Conservation (phyloP, 148 eudicot species). For the Mesembryanthemum crystallinum region DNA sequence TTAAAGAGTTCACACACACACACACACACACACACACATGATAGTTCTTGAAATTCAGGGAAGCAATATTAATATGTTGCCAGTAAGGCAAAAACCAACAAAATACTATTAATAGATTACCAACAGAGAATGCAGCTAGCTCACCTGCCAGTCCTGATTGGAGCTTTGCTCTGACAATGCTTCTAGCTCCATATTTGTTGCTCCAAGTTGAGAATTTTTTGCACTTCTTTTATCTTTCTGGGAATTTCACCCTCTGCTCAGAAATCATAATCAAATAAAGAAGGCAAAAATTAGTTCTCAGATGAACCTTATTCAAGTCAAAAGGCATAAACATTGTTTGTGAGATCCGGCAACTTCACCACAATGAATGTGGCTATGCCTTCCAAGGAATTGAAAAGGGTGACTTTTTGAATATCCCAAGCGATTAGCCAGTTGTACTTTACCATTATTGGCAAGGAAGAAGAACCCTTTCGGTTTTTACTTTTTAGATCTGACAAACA, state of each 20-base stretch:
- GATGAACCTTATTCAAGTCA: background rate
- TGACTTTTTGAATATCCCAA: too few relatives aligned
- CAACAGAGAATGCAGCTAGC: conserved; percentile 21
- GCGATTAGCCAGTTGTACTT: too few relatives aligned
- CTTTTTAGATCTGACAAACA: too few relatives aligned
- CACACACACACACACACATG: conserved; percentile 14
- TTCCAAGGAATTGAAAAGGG: too few relatives aligned
- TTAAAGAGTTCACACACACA: conserved; percentile 19
- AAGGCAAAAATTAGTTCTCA: background rate
- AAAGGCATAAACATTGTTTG: background rate
- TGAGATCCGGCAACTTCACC: background rate
- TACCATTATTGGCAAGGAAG: too few relatives aligned
- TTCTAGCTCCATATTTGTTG: background rate
- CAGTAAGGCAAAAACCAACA: background rate
- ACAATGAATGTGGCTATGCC: too few relatives aligned
- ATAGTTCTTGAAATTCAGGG: conserved; percentile 17
- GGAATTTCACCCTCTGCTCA: background rate
- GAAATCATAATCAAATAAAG: background rate
- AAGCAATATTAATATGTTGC: background rate
- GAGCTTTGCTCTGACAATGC: conserved; percentile 22
- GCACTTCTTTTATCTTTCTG: background rate
- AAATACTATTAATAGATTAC: background rate
- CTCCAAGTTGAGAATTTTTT: background rate
- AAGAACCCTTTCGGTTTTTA: too few relatives aligned
- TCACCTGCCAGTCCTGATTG: conserved; percentile 23